Percentiles rank a stretch among this genome's conserved stretches.
Conservation (phyloP, 257 asterid species). For the Paulownia fortunei region DNA sequence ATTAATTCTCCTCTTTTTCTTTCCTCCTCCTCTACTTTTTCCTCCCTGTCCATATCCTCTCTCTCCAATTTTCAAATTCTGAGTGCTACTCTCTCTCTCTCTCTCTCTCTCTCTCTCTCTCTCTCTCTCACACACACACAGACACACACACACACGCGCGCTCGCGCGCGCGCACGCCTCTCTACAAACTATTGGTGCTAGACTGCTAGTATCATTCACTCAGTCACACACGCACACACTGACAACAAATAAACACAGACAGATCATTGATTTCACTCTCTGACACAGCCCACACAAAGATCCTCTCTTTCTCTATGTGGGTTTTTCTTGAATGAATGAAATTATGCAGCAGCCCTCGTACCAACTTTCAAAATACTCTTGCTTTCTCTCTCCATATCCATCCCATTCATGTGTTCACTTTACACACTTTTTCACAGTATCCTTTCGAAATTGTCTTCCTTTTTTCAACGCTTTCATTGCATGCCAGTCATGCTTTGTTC, state of each 20-base stretch:
- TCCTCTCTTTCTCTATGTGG: background rate
- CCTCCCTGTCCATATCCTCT: constrained; percentile 37
- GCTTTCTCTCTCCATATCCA: constrained; percentile 24
- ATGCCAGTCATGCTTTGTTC: constrained; percentile 43
- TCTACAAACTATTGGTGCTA: constrained; percentile 35
- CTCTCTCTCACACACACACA: constrained; percentile 6
- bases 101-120: constrained; percentile 20
- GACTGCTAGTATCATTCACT: constrained; percentile 21
- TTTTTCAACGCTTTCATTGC: constrained; percentile 50
- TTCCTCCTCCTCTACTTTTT: constrained; percentile 47
- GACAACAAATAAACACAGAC: constrained; percentile 2
- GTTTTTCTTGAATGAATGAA: constrained; percentile 25
- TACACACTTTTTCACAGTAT: constrained; percentile 22
- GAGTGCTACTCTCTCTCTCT: background rate
- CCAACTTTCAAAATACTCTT: background rate
- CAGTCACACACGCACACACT: constrained; percentile 7
- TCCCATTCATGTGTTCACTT: constrained; percentile 20
- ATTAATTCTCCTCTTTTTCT: constrained; percentile 42
- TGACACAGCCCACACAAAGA: background rate
- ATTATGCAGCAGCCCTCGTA: constrained; percentile 33
- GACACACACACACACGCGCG: too few relatives aligned
- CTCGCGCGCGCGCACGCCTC: background rate
- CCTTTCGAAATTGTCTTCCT: background rate
- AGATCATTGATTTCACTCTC: constrained; percentile 3
- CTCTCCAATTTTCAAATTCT: background rate